Percentiles rank a stretch among this genome's conserved stretches.
Evolutionary conservation across 768 basidiomycete species (phyloP).

Genomic region (Daedalea quercina): DNA sequence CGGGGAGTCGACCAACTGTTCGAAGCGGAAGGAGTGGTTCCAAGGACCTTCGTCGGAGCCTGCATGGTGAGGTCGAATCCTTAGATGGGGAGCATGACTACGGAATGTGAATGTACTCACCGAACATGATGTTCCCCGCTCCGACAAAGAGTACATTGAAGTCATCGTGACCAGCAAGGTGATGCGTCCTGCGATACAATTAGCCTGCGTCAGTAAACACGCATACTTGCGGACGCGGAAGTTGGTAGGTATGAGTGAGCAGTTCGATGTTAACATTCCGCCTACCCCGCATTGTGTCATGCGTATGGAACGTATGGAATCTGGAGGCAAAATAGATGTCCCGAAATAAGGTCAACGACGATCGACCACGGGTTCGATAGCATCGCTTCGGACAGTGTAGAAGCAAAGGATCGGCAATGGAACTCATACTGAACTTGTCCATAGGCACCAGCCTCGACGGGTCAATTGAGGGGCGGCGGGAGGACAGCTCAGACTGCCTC

Average conservation of each 20-base stretch:
- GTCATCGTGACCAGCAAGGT: slow-evolving; percentile 56
- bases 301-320: too few species aligned
- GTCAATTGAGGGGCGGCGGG: slow-evolving; percentile 70
- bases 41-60: slow-evolving; percentile 87
- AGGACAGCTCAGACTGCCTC: slow-evolving; percentile 25
- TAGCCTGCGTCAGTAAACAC: neutral
- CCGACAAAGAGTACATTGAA: slow-evolving; percentile 96
- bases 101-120: slow-evolving; percentile 30
- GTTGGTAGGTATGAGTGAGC: too few species aligned
- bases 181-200: slow-evolving; percentile 30
- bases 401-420: neutral
- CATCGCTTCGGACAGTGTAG: neutral
- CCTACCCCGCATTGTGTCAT: too few species aligned
- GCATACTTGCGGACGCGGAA: too few species aligned
- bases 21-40: slow-evolving; percentile 89
- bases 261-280: too few species aligned
- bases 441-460: slow-evolving; percentile 70
- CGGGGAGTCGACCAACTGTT: slow-evolving; percentile 51
- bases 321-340: too few species aligned
- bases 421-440: slow-evolving; percentile 50
- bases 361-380: neutral
- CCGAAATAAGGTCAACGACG: too few species aligned
- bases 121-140: slow-evolving; percentile 98
- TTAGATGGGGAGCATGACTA: neutral
- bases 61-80: slow-evolving; percentile 28